A percentile compares a stretch with the other conserved stretches of the same genome.
Conservation (phyloP, 2,329 filamentous ascomycete species). For the Fusarium annulatum region DNA sequence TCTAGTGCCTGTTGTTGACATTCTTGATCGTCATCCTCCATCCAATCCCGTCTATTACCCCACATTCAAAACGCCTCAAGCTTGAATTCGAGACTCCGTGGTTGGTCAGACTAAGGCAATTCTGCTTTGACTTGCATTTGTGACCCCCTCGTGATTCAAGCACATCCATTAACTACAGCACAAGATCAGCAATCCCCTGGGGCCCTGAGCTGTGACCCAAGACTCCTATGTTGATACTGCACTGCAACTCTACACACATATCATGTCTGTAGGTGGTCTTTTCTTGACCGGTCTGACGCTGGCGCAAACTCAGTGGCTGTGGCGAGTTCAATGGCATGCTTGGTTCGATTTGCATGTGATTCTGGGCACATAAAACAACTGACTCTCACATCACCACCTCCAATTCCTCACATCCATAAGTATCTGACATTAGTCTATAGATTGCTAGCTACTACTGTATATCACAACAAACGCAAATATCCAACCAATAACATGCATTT, state of each 20-base stretch:
- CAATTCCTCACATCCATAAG: neutral
- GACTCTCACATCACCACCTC: neutral
- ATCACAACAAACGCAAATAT: slow-evolving; percentile 7
- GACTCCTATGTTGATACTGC: neutral
- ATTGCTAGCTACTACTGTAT: neutral
- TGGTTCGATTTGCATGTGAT: slow-evolving; percentile 41
- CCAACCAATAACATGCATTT: neutral
- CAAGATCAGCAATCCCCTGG: slow-evolving; percentile 4
- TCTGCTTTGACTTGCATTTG: slow-evolving; percentile 27
- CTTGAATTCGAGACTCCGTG: slow-evolving; percentile 30
- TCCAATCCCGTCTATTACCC: slow-evolving; percentile 20
- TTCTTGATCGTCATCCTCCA: slow-evolving; percentile 9
- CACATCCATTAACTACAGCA: neutral
- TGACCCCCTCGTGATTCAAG: slow-evolving; percentile 32
- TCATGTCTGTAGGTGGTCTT: neutral
- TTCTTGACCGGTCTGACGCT: neutral
- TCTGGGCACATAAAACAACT: slow-evolving; percentile 14
- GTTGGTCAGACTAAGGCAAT: slow-evolving; percentile 26
- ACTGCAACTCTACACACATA: neutral
- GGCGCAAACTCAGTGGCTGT: slow-evolving; percentile 10
- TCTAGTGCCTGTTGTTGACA: neutral
- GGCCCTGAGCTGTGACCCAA: neutral
- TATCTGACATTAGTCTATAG: slow-evolving; percentile 15
- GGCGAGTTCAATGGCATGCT: slow-evolving; percentile 15
- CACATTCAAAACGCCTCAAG: slow-evolving; percentile 23